These are phyloP conservation scores for Ogataea nonfermentans DNA, from an alignment of 805 yeast species.

Conservation along the genomic window DNA sequence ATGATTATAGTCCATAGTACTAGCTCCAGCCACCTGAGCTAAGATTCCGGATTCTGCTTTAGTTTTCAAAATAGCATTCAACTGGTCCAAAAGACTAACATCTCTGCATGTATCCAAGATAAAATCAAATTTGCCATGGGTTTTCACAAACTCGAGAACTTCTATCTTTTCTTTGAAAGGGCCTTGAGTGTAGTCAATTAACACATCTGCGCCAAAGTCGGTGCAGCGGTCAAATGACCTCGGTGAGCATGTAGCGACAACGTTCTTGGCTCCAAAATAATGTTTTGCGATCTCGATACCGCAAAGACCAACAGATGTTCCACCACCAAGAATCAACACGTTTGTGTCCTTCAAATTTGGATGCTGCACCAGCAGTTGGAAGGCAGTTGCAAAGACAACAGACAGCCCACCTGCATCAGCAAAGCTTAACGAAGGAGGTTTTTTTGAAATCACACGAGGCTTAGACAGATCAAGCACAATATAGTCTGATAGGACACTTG, in stretches of 20 bases:
- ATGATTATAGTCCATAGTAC: constrained; percentile 33
- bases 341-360: constrained; percentile 41
- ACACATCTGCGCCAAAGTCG: constrained; percentile 51
- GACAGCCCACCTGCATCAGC: constrained; percentile 68
- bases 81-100: constrained; percentile 42
- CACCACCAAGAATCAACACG: constrained; percentile 69
- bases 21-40: constrained; percentile 56
- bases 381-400: constrained; percentile 64
- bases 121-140: constrained; percentile 48
- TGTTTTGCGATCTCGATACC: constrained; percentile 57
- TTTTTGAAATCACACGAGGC: constrained; percentile 37
- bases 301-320: constrained; percentile 63
- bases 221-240: constrained; percentile 25
- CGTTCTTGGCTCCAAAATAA: constrained; percentile 42
- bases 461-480: constrained; percentile 37
- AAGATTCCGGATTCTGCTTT: constrained; percentile 43
- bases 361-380: constrained; percentile 13
- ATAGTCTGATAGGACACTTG: constrained; percentile 48
- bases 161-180: constrained; percentile 36
- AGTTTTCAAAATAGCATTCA: constrained; percentile 42
- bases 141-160: constrained; percentile 23
- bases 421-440: constrained; percentile 45
- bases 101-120: constrained; percentile 65
- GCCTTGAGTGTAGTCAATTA: constrained; percentile 54
- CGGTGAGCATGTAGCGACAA: constrained; percentile 51